Evolutionary conservation across 2,329 filamentous ascomycete species (phyloP).

Genomic region (Calonectria pauciramosa): DNA sequence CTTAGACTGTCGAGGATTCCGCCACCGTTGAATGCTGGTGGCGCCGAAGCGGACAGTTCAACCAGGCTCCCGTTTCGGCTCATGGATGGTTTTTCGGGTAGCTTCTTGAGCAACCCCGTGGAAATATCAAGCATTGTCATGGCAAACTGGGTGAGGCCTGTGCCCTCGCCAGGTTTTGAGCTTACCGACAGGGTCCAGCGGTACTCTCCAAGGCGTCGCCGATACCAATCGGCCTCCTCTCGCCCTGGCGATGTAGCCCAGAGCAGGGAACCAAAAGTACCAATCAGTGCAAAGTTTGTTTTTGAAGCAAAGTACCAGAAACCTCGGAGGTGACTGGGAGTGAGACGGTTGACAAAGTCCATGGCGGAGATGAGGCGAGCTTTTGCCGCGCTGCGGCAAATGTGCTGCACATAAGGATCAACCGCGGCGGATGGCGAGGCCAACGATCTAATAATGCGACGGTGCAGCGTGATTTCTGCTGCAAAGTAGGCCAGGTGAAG

Average conservation of each 20-base stretch:
- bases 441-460: constrained; percentile 89
- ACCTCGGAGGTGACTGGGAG: constrained; percentile 85
- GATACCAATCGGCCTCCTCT: constrained; percentile 95
- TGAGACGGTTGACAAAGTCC: constrained; percentile 96
- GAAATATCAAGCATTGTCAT: constrained; percentile 83
- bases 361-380: constrained; percentile 95
- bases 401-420: constrained; percentile 89
- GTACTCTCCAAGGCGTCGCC: constrained; percentile 87
- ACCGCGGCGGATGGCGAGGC: constrained; percentile 58
- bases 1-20: constrained; percentile 58
- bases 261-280: constrained; percentile 90
- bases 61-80: constrained; percentile 66
- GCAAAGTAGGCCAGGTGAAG: constrained; percentile 94
- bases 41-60: constrained; percentile 58
- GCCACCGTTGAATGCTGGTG: constrained; percentile 50
- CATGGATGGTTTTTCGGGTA: constrained; percentile 79
- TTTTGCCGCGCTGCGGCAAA: constrained; percentile 93
- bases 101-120: constrained; percentile 75
- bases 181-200: constrained; percentile 94
- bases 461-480: constrained; percentile 92
- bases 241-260: constrained; percentile 89
- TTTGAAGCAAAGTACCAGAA: constrained; percentile 95
- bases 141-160: constrained; percentile 76
- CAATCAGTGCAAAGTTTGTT: constrained; percentile 94
- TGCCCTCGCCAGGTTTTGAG: constrained; percentile 75